phyloP scores from a whole-genome alignment of 495 filamentous ascomycete species.

The Annulohypoxylon maeteangense region DNA sequence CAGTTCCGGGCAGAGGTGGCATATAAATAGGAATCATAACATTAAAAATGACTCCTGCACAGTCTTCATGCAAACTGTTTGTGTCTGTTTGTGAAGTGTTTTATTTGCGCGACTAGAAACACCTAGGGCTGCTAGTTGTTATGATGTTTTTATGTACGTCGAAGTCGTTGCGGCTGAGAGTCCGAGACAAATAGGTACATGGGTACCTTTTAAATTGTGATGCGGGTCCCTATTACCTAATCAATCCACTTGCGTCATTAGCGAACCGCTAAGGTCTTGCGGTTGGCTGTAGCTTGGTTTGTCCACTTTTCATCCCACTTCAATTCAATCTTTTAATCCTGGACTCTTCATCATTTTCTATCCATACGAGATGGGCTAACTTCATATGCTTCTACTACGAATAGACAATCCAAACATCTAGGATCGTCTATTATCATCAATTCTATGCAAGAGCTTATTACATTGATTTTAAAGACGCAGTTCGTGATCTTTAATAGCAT shows the following conservation, averaged over 20 bases:
- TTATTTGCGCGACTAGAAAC: background rate
- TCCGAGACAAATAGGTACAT: slow-evolving; percentile 9
- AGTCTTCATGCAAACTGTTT: background rate
- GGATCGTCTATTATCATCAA: background rate
- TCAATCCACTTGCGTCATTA: background rate
- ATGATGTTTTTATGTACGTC: slow-evolving; percentile 24
- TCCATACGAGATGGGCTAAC: background rate
- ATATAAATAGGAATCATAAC: slow-evolving; percentile 4
- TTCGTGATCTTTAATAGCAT: background rate
- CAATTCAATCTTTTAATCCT: background rate
- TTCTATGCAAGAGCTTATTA: background rate
- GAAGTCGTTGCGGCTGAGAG: slow-evolving; percentile 34
- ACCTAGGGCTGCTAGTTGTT: background rate
- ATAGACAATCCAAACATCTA: background rate
- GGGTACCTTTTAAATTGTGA: background rate
- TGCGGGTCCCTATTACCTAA: background rate
- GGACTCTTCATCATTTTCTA: background rate
- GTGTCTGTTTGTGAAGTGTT: background rate
- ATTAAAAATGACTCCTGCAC: background rate
- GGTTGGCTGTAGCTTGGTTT: background rate
- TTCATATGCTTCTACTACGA: background rate
- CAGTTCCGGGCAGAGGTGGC: background rate
- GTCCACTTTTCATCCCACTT: background rate
- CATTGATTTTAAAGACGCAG: background rate
- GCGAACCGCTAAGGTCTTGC: background rate